Conservation (phyloP, 2,329 filamentous ascomycete species). For the Moelleriella libera region DNA sequence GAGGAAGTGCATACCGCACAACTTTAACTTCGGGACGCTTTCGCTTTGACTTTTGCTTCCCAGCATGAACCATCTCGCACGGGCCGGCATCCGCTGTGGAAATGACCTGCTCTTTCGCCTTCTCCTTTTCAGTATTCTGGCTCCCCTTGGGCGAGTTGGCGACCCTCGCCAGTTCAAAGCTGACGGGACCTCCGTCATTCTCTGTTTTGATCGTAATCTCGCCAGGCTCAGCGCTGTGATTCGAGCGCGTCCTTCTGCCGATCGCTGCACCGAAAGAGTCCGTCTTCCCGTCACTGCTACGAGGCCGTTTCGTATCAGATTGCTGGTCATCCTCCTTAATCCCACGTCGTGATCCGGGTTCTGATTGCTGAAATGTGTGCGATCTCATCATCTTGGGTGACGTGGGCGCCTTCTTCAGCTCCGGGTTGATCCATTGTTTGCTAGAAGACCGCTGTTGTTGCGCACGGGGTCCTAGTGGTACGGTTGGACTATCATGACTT, state of each 20-base stretch:
- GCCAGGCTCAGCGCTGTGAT: slow-evolving; percentile 31
- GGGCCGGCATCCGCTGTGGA: too few relatives aligned
- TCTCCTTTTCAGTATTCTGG: too few relatives aligned
- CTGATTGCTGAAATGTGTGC: slow-evolving; percentile 31
- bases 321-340: slow-evolving; percentile 19
- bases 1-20: slow-evolving; percentile 25
- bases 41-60: slow-evolving; percentile 2
- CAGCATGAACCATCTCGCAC: too few relatives aligned
- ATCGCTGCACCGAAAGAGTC: slow-evolving; percentile 18
- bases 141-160: background rate
- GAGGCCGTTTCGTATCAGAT: slow-evolving; percentile 28
- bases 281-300: slow-evolving; percentile 38
- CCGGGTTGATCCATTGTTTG: slow-evolving; percentile 46
- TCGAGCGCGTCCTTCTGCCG: slow-evolving; percentile 21
- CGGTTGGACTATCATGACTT: slow-evolving; percentile 28
- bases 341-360: slow-evolving; percentile 23
- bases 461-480: slow-evolving; percentile 39
- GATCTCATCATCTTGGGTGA: slow-evolving; percentile 37
- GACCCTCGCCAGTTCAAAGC: background rate
- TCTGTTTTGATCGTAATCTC: slow-evolving; percentile 29
- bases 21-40: slow-evolving; percentile 16
- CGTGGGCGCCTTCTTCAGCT: slow-evolving; percentile 34
- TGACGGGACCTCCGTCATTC: slow-evolving; percentile 11
- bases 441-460: slow-evolving; percentile 33
- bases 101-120: too few relatives aligned